These are phyloP conservation scores for Globisporangium acanthophoron DNA, from an alignment of 352 stramenopile species.

Conservation along the genomic window DNA sequence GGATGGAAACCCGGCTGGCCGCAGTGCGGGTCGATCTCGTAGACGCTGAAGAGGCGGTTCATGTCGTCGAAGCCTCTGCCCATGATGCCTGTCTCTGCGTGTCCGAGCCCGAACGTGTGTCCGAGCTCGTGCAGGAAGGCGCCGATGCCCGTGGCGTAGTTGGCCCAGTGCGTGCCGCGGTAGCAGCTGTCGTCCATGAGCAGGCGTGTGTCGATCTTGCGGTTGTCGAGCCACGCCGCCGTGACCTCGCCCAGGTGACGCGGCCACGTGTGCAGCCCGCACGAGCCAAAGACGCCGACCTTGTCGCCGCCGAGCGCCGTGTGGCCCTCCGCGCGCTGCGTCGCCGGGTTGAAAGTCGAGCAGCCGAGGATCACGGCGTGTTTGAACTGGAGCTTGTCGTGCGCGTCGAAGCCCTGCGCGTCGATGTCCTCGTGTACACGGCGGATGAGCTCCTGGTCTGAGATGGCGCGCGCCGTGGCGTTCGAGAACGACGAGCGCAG, in stretches of 20 bases:
- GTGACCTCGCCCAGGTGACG: conserved; percentile 39
- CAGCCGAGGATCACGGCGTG: conserved; percentile 70
- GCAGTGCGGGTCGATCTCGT: conserved; percentile 25
- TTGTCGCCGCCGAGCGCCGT: conserved; percentile 48
- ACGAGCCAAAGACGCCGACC: conserved; percentile 64
- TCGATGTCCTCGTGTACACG: conserved; percentile 51
- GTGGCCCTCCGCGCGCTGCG: conserved; percentile 47
- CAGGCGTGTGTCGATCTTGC: conserved; percentile 31
- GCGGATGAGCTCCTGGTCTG: conserved; percentile 55
- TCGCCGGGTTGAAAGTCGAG: conserved; percentile 47
- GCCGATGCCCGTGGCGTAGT: conserved; percentile 58
- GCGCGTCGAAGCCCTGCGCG: conserved; percentile 21
- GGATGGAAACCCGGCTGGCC: conserved; percentile 21
- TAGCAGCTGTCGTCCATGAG: conserved; percentile 64
- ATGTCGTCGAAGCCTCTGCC: conserved; percentile 68
- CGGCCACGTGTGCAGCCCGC: conserved; percentile 61
- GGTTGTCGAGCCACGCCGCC: conserved; percentile 49
- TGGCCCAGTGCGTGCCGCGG: conserved; percentile 53
- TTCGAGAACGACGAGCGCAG: conserved; percentile 55
- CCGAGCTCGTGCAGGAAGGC: conserved; percentile 64
- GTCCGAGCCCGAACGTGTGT: conserved; percentile 56
- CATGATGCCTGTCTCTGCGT: conserved; percentile 58
- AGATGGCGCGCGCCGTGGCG: conserved; percentile 31
- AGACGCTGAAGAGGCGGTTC: conserved; percentile 52
- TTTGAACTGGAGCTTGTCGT: conserved; percentile 37